Evolutionary conservation across 495 filamentous ascomycete species (phyloP), one percentile per base, ranked within the genome.

Genomic region (Penicillium nucicola): DNA sequence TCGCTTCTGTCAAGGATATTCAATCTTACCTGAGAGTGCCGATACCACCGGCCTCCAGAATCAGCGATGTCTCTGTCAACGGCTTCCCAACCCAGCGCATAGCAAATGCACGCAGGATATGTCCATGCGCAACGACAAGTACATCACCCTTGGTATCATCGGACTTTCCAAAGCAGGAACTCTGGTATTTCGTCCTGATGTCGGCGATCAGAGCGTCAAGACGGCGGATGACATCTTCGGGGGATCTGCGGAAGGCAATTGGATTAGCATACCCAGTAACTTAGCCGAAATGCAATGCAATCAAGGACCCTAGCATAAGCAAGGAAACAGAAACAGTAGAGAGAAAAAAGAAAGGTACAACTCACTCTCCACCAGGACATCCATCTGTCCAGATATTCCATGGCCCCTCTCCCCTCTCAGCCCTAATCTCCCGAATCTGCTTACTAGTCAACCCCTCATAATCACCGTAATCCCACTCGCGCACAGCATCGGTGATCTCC

Each of bases 381-480:
- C 89, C 89, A 60, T 93, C 88, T 5, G 72, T 75, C 90, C 90
- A 95, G 53, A 95, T 93, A 73, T 92, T 84, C 83, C 88, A 95
- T 25, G 62, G 48, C 3, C 69, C 60, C 37, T 69, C 42, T 1
- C 70, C 72, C 6, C 58, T 58, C 55, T 66, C 34, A 33, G 20
- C 58, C 28, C 90, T 75, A 45, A 77, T 49, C 44, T 79, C 72
- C 19, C 77, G 62, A 59, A 97, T 97, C 60, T 88, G 68, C 13
- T 78, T 66, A 46, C 79, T 86, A 6, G 88, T 95, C 65, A 95
- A 81, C 2, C 93, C 93, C 65, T 98, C 93, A 64, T 97, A 98
- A 54, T 87, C 82, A 10, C 93, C 93, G 58, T 98, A 98, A 69
- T 95, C 89, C 92, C 92, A 98, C 64, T 98, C 92, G 11, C 87